Percentiles rank a stretch among this genome's conserved stretches.
phyloP scores from a whole-genome alignment of 2,329 filamentous ascomycete species.

The Monosporascus sp. region DNA sequence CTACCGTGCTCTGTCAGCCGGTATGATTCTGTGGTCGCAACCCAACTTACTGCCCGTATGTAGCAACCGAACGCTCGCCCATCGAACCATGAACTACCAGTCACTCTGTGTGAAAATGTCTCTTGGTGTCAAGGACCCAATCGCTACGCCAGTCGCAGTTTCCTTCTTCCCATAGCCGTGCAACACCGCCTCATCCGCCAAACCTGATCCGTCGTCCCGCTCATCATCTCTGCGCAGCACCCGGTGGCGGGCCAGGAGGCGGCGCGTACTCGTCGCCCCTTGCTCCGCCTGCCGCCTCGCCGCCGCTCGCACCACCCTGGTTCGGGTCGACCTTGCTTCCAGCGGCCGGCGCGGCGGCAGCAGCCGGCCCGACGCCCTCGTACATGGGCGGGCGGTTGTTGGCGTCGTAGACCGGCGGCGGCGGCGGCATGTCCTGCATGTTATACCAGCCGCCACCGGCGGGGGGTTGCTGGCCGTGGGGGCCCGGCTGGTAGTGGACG shows the following conservation, averaged over 20 bases:
- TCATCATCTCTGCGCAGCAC: not conserved
- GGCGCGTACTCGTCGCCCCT: not conserved
- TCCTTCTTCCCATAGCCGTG: too few relatives aligned
- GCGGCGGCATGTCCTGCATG: not conserved
- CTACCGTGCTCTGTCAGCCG: too few relatives aligned
- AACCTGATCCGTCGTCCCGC: too few relatives aligned
- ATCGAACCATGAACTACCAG: too few relatives aligned
- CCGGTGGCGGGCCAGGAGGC: not conserved
- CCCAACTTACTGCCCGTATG: too few relatives aligned
- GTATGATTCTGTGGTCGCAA: too few relatives aligned
- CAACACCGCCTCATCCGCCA: too few relatives aligned
- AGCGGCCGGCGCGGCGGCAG: not conserved
- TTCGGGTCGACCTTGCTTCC: not conserved
- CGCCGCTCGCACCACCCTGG: not conserved
- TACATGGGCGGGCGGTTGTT: not conserved
- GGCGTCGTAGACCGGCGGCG: not conserved
- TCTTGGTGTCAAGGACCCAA: too few relatives aligned
- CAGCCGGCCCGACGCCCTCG: not conserved
- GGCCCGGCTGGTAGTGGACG: not conserved
- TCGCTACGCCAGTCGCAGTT: too few relatives aligned
- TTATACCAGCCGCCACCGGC: not conserved
- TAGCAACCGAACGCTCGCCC: too few relatives aligned
- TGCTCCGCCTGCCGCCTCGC: too few relatives aligned
- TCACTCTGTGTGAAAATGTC: too few relatives aligned
- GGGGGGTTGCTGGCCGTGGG: not conserved